Conservation (phyloP, 2,329 filamentous ascomycete species). For the Cladosporium sp. region DNA sequence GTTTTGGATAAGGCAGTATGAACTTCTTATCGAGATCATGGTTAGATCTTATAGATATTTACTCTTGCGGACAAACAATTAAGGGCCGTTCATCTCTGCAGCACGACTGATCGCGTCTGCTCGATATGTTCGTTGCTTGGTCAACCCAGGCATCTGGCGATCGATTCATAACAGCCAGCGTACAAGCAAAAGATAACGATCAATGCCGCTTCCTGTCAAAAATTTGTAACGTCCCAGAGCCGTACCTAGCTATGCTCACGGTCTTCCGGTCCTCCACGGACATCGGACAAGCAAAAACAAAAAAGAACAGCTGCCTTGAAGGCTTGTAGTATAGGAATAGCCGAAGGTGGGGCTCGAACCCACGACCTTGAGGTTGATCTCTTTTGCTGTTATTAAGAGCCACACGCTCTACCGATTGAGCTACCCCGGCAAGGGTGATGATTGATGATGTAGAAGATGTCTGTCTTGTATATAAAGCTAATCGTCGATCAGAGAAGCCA, state of each 20-base stretch:
- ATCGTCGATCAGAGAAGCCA: background rate
- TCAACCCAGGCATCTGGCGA: no score
- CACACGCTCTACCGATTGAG: conserved; percentile 48
- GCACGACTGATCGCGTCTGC: background rate
- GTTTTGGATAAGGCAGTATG: background rate
- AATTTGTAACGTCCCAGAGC: no score
- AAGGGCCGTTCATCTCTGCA: background rate
- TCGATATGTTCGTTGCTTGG: background rate
- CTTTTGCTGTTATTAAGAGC: conserved; percentile 8
- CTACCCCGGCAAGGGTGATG: conserved; percentile 38
- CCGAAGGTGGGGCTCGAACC: conserved; percentile 25
- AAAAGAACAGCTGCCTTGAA: conserved; percentile 1
- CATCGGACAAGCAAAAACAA: background rate
- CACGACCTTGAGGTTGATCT: conserved; percentile 24
- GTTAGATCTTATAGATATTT: background rate
- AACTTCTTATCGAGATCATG: background rate
- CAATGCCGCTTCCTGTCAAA: no score
- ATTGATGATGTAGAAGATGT: background rate
- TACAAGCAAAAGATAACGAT: no score
- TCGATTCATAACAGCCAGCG: no score
- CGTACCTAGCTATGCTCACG: background rate
- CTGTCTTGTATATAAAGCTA: no score
- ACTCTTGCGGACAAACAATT: background rate
- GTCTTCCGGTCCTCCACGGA: background rate
- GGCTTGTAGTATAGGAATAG: conserved; percentile 19